Conservation (phyloP, 1,284 basidiomycete genomes). For the Ustilago loliicola region DNA sequence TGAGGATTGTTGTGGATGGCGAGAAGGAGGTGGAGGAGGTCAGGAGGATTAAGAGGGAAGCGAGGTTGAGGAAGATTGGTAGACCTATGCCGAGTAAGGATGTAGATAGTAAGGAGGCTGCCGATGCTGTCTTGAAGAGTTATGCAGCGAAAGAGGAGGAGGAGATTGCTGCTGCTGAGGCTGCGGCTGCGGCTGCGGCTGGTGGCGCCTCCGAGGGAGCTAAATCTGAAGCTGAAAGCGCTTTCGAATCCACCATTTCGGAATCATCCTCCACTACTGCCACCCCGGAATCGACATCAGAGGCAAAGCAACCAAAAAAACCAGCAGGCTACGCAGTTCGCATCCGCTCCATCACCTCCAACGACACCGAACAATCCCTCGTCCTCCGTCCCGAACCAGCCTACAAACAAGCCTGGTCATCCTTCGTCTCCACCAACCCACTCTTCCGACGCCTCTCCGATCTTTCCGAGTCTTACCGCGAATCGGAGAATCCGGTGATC, state of each 20-base stretch:
- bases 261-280: constrained; percentile 5
- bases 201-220: constrained; percentile 18
- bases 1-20: constrained; percentile 72
- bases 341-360: constrained; percentile 37
- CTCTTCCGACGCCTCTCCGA: constrained; percentile 56
- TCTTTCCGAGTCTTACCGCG: constrained; percentile 76
- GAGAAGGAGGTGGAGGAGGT: constrained; percentile 81
- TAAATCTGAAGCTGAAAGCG: constrained; percentile 11
- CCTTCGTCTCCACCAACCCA: constrained; percentile 61
- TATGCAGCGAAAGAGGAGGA: constrained; percentile 55
- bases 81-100: constrained; percentile 60
- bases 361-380: constrained; percentile 58
- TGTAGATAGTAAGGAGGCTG: constrained; percentile 57
- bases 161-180: constrained; percentile 23
- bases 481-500: constrained; percentile 92
- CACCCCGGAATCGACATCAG: neutral
- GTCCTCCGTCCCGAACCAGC: constrained; percentile 63
- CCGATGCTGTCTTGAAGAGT: constrained; percentile 55
- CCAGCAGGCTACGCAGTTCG: constrained; percentile 64
- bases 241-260: constrained; percentile 4
- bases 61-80: constrained; percentile 67
- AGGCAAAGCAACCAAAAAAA: constrained; percentile 13
- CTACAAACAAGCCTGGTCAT: constrained; percentile 60
- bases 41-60: constrained; percentile 62
- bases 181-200: constrained; percentile 14